Evolutionary conservation across 192 early-diverging fungal species (phyloP).

Genomic region (Rhizophagus clarus): DNA sequence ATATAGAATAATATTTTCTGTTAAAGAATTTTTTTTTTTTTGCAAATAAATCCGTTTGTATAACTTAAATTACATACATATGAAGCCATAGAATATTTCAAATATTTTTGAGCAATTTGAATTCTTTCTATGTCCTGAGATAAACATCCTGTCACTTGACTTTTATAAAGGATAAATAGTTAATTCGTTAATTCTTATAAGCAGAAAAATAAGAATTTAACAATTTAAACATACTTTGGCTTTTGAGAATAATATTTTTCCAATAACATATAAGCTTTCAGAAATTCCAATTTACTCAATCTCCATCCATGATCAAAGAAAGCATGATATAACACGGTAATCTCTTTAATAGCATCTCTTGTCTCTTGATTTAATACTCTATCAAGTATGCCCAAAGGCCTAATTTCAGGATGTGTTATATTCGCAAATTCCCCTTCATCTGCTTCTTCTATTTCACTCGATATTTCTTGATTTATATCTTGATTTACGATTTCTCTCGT

Average conservation of each 20-base stretch:
- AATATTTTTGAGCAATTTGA: conserved; percentile 39
- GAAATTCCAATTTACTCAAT: conserved; percentile 39
- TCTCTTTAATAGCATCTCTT: conserved; percentile 44
- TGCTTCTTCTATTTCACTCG: neutral
- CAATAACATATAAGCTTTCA: conserved; percentile 41
- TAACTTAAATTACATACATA: conserved; percentile 35
- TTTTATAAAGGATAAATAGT: neutral
- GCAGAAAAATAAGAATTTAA: neutral
- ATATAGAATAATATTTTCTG: neutral
- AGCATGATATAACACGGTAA: conserved; percentile 41
- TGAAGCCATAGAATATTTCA: conserved; percentile 46
- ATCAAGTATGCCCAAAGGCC: conserved; percentile 17
- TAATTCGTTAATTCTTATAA: neutral
- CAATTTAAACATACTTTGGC: conserved; percentile 35
- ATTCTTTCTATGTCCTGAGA: conserved; percentile 39
- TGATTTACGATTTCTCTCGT: neutral
- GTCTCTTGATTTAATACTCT: conserved; percentile 36
- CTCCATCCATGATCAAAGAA: conserved; percentile 51
- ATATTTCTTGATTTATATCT: neutral
- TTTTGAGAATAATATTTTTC: conserved; percentile 41
- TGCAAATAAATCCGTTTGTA: neutral
- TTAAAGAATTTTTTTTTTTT: too few relatives aligned
- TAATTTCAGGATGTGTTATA: neutral
- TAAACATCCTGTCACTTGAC: conserved; percentile 37
- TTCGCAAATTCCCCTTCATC: neutral